phyloP scores from a whole-genome alignment of 2,329 filamentous ascomycete genomes.

The Pyrenochaeta sp. region DNA sequence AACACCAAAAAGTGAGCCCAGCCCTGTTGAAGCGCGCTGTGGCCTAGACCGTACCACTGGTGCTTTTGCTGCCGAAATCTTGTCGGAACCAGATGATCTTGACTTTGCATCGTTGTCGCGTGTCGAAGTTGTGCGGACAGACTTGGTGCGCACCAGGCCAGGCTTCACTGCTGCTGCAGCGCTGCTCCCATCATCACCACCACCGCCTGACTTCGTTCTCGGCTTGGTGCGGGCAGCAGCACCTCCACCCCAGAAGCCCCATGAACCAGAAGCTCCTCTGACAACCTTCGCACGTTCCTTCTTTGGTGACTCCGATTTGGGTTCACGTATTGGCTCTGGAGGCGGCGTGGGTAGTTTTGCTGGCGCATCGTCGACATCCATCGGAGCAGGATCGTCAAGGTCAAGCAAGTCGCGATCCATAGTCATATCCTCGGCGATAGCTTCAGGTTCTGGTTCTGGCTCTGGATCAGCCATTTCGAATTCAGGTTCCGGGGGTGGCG shows the following conservation, averaged over 20 bases:
- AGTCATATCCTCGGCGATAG: conserved; percentile 24
- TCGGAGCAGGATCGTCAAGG: conserved; percentile 28
- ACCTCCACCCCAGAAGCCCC: conserved; percentile 76
- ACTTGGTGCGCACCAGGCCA: conserved; percentile 63
- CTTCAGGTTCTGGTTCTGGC: conserved; percentile 28
- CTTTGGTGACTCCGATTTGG: conserved; percentile 60
- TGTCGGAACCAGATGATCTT: conserved; percentile 78
- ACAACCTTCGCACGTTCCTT: conserved; percentile 81
- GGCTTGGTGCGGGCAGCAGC: conserved; percentile 50
- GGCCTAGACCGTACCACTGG: conserved; percentile 59
- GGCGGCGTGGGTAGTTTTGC: conserved; percentile 56
- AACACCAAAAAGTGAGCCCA: conserved; percentile 68
- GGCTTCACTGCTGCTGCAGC: conserved; percentile 46
- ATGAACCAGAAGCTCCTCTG: conserved; percentile 70
- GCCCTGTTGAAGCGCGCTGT: conserved; percentile 64
- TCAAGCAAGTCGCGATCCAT: conserved; percentile 26
- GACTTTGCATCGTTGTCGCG: conserved; percentile 70
- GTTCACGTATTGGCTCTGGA: conserved; percentile 50
- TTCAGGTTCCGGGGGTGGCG: conserved; percentile 32
- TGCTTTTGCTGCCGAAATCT: conserved; percentile 58
- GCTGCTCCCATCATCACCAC: conserved; percentile 36
- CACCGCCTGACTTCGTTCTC: conserved; percentile 40
- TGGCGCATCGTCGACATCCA: conserved; percentile 37
- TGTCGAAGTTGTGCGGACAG: conserved; percentile 54
- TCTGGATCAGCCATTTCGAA: conserved; percentile 29